Evolutionary conservation across 2,329 filamentous ascomycete species (phyloP).

Genomic region (Ploettnerulaceae sp.): DNA sequence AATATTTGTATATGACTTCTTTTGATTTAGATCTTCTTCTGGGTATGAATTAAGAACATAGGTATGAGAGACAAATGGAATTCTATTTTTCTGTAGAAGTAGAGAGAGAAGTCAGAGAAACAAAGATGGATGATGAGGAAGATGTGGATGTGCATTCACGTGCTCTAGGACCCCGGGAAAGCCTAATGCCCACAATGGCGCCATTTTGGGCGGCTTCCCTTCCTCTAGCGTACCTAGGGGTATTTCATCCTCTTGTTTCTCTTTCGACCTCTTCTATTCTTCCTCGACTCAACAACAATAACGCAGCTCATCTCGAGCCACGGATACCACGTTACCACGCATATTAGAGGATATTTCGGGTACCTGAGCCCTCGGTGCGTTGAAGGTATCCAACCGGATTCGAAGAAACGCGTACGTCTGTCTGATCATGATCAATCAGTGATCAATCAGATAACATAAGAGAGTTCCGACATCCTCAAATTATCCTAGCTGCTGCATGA

Average conservation of each 20-base stretch:
- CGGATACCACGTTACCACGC: slow-evolving; percentile 11
- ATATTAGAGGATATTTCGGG: neutral
- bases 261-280: neutral
- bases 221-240: too few species aligned
- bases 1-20: too few species aligned
- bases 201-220: slow-evolving; percentile 5
- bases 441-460: neutral
- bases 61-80: too few species aligned
- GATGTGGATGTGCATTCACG: too few species aligned
- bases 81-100: too few species aligned
- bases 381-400: neutral
- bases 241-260: neutral
- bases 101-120: too few species aligned
- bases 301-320: neutral
- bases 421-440: neutral
- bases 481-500: slow-evolving; percentile 2
- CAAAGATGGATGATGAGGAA: too few species aligned
- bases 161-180: neutral
- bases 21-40: too few species aligned
- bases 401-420: neutral
- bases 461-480: neutral
- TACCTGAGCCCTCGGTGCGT: neutral
- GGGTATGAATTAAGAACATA: too few species aligned
- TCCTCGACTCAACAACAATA: too few species aligned
- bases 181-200: slow-evolving; percentile 3